These are phyloP conservation scores for Noccaea bulbosa DNA, from an alignment of 345 rosid species.

Conservation along the genomic window DNA sequence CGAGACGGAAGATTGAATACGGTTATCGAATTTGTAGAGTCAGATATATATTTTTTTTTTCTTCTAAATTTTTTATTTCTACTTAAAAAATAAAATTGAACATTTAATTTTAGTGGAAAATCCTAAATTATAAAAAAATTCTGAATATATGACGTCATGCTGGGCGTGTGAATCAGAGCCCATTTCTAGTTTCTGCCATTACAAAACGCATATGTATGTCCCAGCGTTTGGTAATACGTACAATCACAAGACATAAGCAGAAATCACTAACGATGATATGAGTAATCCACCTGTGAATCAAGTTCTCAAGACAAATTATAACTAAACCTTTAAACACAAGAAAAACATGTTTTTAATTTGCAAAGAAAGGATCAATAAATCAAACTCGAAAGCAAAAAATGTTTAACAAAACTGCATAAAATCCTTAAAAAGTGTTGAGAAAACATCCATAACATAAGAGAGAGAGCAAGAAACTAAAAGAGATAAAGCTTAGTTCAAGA, in stretches of 20 bases:
- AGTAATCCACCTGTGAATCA: too few relatives aligned
- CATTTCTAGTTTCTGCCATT: too few relatives aligned
- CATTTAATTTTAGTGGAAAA: not conserved
- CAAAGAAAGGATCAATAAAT: not conserved
- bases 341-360: not conserved
- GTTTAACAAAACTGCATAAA: constrained; percentile 31
- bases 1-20: not conserved
- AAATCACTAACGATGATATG: too few relatives aligned
- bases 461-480: not conserved
- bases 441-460: not conserved
- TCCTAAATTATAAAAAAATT: not conserved
- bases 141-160: not conserved
- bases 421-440: not conserved
- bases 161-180: constrained; percentile 2
- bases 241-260: too few relatives aligned
- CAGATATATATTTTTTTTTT: not conserved
- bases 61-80: too few relatives aligned
- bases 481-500: not conserved
- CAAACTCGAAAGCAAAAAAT: not conserved
- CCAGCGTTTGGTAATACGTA: too few relatives aligned
- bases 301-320: too few relatives aligned
- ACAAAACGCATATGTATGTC: too few relatives aligned
- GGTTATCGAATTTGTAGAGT: constrained; percentile 16
- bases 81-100: not conserved
- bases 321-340: too few relatives aligned